Percentiles rank a stretch among this genome's conserved stretches.
Evolutionary conservation across 805 yeast genomes (phyloP).

Genomic region (Teunomyces lycoperdinae): DNA sequence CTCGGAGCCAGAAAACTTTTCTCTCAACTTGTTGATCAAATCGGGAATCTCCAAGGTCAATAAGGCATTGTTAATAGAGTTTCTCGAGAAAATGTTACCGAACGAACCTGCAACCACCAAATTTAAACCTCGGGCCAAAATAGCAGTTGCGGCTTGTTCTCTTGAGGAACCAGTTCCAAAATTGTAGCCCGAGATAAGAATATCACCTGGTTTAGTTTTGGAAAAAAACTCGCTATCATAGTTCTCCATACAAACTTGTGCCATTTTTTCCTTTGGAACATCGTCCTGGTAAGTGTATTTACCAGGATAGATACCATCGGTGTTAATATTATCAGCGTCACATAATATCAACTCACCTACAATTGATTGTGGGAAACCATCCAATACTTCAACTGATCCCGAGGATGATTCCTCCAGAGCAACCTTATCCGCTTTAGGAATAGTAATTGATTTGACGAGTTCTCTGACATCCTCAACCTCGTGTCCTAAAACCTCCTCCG

Average conservation of each 20-base stretch:
- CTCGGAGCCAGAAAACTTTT: conserved; percentile 51
- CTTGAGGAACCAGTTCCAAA: conserved; percentile 98
- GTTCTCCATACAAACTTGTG: conserved; percentile 99
- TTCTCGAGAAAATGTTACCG: conserved; percentile 94
- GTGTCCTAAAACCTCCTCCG: conserved; percentile 74
- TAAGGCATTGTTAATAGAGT: conserved; percentile 93
- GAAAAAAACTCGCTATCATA: conserved; percentile 85
- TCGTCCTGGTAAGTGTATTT: conserved; percentile 99
- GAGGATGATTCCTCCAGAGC: conserved; percentile 28
- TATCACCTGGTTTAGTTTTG: conserved; percentile 85
- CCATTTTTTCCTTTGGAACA: conserved; percentile 92
- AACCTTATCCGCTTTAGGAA: conserved; percentile 25
- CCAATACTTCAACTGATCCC: conserved; percentile 65
- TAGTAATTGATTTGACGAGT: conserved; percentile 44
- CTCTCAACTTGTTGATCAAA: conserved; percentile 73
- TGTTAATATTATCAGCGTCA: conserved; percentile 95
- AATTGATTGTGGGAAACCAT: conserved; percentile 87
- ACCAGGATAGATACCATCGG: conserved; percentile 99
- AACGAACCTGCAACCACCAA: conserved; percentile 96
- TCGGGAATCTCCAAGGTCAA: conserved; percentile 92
- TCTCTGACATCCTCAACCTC: conserved; percentile 43
- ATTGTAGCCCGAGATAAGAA: conserved; percentile 87
- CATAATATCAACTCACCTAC: conserved; percentile 92
- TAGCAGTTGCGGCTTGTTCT: conserved; percentile 99
- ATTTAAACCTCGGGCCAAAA: conserved; percentile 88